Conservation (phyloP, 2,329 filamentous ascomycete genomes). For the Basipetospora chlamydospora region DNA sequence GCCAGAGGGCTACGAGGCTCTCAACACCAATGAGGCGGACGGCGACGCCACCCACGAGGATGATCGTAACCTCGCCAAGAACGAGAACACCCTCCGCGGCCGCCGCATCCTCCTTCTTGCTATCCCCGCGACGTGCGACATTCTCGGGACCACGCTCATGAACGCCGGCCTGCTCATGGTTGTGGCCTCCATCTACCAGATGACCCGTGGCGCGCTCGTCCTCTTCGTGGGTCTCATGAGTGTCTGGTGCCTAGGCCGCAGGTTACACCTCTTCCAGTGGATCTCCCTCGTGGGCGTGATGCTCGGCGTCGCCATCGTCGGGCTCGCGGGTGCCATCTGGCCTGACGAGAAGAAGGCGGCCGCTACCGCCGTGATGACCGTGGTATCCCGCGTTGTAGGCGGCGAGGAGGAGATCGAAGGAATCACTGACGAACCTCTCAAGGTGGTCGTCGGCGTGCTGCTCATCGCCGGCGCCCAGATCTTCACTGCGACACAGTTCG, state of each 20-base stretch:
- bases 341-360: conserved; percentile 44
- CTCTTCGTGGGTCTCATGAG: conserved; percentile 94
- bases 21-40: conserved; percentile 34
- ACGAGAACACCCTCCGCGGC: conserved; percentile 47
- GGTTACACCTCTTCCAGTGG: conserved; percentile 83
- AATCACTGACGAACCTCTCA: conserved; percentile 30
- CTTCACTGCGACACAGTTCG: conserved; percentile 93
- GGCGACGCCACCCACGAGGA: conserved; percentile 22
- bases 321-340: conserved; percentile 73
- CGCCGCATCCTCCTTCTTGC: conserved; percentile 61
- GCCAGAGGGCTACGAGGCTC: conserved; percentile 49
- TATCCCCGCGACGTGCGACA: conserved; percentile 83
- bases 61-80: conserved; percentile 26
- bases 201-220: conserved; percentile 89
- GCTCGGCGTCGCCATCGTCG: conserved; percentile 74
- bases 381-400: conserved; percentile 21
- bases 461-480: conserved; percentile 91
- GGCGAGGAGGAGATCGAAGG: too few relatives aligned
- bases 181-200: conserved; percentile 93
- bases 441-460: conserved; percentile 68
- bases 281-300: conserved; percentile 76
- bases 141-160: conserved; percentile 91
- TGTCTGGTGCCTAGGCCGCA: conserved; percentile 72
- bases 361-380: conserved; percentile 14
- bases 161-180: conserved; percentile 90